Conservation (phyloP, 345 rosid genomes). For the Viola odorata region DNA sequence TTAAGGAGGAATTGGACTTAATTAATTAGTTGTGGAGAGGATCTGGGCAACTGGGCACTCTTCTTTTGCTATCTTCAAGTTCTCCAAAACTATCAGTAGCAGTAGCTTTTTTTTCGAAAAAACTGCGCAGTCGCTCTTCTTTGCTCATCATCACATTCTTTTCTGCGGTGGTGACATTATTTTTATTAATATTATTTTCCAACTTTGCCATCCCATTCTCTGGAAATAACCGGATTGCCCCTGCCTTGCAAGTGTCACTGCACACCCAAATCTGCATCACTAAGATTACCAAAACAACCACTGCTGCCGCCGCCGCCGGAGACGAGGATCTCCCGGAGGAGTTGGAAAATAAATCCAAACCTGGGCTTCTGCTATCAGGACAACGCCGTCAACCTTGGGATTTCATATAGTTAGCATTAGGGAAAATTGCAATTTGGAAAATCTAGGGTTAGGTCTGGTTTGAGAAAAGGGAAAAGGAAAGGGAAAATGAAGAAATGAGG, state of each 20-base stretch:
- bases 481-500: no score
- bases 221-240: constrained; percentile 43
- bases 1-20: constrained; percentile 10
- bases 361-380: constrained; percentile 25
- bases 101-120: constrained; percentile 32
- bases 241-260: constrained; percentile 32
- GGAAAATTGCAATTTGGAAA: no score
- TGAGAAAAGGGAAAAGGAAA: no score
- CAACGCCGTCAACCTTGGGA: constrained; percentile 12
- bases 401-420: not conserved
- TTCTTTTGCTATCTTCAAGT: constrained; percentile 53
- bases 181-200: not conserved
- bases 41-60: constrained; percentile 88
- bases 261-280: constrained; percentile 44
- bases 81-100: constrained; percentile 35
- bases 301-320: constrained; percentile 17
- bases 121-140: constrained; percentile 30
- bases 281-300: constrained; percentile 14
- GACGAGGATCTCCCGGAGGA: constrained; percentile 12
- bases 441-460: no score
- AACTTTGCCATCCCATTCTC: constrained; percentile 14
- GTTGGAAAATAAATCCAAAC: constrained; percentile 21
- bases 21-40: constrained; percentile 78
- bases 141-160: not conserved
- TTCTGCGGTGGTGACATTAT: not conserved